Percentiles rank a stretch among this genome's conserved stretches.
Conservation (phyloP, 176 grass and related monocot species). For the Olyra latifolia region DNA sequence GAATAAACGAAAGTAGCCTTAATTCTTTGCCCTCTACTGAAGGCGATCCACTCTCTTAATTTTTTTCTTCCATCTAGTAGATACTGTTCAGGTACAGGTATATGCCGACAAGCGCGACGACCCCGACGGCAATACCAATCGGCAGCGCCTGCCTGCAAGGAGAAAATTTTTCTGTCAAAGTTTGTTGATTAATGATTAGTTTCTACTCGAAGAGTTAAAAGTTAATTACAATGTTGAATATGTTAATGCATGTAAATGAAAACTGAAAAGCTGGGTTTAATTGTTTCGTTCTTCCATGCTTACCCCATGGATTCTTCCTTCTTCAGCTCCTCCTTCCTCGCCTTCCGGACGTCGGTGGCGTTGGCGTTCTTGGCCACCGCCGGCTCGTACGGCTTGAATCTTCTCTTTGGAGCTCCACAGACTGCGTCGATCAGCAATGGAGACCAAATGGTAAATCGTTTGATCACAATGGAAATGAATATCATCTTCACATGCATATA, state of each 20-base stretch:
- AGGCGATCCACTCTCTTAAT: neutral
- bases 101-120: conserved; percentile 51
- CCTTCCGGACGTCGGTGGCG: conserved; percentile 52
- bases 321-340: conserved; percentile 87
- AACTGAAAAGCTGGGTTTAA: neutral
- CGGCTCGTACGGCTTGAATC: conserved; percentile 71
- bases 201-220: neutral
- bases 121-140: conserved; percentile 53
- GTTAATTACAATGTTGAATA: neutral
- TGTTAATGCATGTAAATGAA: neutral
- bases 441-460: neutral
- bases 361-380: conserved; percentile 66
- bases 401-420: conserved; percentile 89
- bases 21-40: neutral
- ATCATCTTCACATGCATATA: neutral
- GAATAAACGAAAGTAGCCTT: neutral
- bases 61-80: conserved; percentile 37
- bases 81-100: conserved; percentile 83
- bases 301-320: conserved; percentile 76
- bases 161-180: neutral
- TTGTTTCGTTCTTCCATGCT: neutral
- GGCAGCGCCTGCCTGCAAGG: conserved; percentile 70
- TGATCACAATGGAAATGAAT: neutral
- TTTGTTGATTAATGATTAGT: neutral
- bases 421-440: conserved; percentile 51